These are phyloP conservation scores for Diplodia corticola DNA, from an alignment of 2,329 filamentous ascomycete genomes.

Conservation along the genomic window DNA sequence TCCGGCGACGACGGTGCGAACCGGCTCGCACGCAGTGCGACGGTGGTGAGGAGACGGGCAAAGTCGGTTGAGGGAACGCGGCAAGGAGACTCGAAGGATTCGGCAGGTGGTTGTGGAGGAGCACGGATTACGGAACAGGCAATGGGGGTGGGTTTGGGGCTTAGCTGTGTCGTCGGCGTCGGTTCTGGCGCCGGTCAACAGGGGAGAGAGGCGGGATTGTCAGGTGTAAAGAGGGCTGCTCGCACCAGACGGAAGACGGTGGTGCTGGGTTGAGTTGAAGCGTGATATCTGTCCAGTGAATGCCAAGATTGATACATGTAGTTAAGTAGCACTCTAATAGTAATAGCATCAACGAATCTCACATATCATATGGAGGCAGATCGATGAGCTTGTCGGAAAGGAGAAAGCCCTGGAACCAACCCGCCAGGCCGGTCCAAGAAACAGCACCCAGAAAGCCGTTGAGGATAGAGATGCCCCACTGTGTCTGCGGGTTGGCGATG, in stretches of 20 bases:
- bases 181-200: not conserved
- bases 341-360: not conserved
- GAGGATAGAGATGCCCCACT: conserved; percentile 29
- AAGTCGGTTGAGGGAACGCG: not conserved
- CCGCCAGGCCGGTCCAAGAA: not conserved
- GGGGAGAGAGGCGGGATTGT: not conserved
- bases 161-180: not conserved
- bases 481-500: conserved; percentile 31
- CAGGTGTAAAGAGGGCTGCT: not conserved
- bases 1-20: not conserved
- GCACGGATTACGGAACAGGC: not conserved
- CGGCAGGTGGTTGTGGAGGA: not conserved
- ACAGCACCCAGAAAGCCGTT: conserved; percentile 26
- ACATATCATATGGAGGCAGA: not conserved
- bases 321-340: not conserved
- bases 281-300: not conserved
- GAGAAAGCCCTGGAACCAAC: not conserved
- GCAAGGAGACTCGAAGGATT: not conserved
- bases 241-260: not conserved
- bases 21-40: not conserved
- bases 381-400: not conserved
- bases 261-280: not conserved
- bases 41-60: not conserved
- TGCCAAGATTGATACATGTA: not conserved
- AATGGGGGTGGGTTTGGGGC: not conserved